Evolutionary conservation across 2,329 filamentous ascomycete genomes (phyloP).

Genomic region (Colletotrichum magnum): DNA sequence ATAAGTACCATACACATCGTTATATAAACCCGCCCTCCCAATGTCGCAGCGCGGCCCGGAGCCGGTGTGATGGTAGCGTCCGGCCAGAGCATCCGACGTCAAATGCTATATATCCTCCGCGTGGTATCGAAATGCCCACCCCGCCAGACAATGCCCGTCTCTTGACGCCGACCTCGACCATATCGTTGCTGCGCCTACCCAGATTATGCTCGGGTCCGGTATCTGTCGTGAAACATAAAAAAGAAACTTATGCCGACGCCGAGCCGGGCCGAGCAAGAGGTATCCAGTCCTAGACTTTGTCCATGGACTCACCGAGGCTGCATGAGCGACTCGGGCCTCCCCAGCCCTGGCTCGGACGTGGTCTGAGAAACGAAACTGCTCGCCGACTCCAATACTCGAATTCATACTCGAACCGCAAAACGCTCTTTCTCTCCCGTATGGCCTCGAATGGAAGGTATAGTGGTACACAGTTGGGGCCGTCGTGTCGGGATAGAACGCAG

Average conservation of each 20-base stretch:
- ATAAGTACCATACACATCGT: constrained; percentile 38
- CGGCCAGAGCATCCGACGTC: constrained; percentile 37
- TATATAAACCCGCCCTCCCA: constrained; percentile 30
- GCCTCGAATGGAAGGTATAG: constrained; percentile 32
- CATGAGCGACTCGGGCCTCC: not conserved
- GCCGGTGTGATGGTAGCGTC: constrained; percentile 30
- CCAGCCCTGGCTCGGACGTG: not conserved
- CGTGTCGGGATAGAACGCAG: constrained; percentile 11
- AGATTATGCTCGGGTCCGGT: constrained; percentile 48
- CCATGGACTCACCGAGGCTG: not conserved
- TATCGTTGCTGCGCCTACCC: constrained; percentile 69
- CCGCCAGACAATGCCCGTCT: constrained; percentile 43
- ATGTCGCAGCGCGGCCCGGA: constrained; percentile 38
- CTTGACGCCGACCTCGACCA: constrained; percentile 58
- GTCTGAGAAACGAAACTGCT: constrained; percentile 25
- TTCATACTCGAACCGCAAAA: constrained; percentile 29
- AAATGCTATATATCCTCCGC: constrained; percentile 37
- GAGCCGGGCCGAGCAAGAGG: not conserved
- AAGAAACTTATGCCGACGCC: constrained; percentile 16
- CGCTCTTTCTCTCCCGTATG: constrained; percentile 12
- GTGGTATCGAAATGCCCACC: constrained; percentile 41
- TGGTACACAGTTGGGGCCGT: constrained; percentile 30
- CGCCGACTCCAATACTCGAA: constrained; percentile 15
- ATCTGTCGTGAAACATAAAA: constrained; percentile 34
- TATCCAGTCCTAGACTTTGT: not conserved